Conservation (phyloP, 2,329 filamentous ascomycete genomes). For the Botrytis aclada region DNA sequence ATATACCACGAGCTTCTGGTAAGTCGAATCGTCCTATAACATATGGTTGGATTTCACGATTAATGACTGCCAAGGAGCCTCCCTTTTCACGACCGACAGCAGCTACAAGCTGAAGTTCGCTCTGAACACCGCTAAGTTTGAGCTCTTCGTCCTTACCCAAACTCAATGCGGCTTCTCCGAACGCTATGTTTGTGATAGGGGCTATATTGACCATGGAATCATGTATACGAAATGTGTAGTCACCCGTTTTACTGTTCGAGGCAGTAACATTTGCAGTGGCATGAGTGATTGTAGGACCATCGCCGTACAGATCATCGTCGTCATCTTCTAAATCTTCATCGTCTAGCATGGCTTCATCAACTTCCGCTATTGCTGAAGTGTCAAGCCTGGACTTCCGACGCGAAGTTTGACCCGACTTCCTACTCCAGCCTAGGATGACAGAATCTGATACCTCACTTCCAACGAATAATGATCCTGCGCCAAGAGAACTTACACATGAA, state of each 20-base stretch:
- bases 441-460: slow-evolving; percentile 85
- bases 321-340: slow-evolving; percentile 53
- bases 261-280: slow-evolving; percentile 39
- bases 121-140: slow-evolving; percentile 48
- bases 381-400: slow-evolving; percentile 64
- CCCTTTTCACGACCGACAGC: slow-evolving; percentile 63
- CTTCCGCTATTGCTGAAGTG: slow-evolving; percentile 41
- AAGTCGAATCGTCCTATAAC: slow-evolving; percentile 69
- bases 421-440: slow-evolving; percentile 74
- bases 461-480: slow-evolving; percentile 70
- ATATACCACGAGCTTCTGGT: slow-evolving; percentile 70
- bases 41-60: slow-evolving; percentile 71
- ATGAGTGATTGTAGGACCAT: slow-evolving; percentile 46
- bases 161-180: slow-evolving; percentile 55
- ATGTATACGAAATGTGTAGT: slow-evolving; percentile 71
- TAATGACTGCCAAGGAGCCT: slow-evolving; percentile 71
- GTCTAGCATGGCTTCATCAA: slow-evolving; percentile 53
- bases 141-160: slow-evolving; percentile 47
- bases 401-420: slow-evolving; percentile 57
- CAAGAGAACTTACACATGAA: slow-evolving; percentile 68
- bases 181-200: slow-evolving; percentile 71
- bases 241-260: slow-evolving; percentile 50
- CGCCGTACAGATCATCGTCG: slow-evolving; percentile 60
- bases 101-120: slow-evolving; percentile 57
- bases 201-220: slow-evolving; percentile 76